phyloP scores from a whole-genome alignment of 768 basidiomycete genomes.

The Leccinum truebloodii region DNA sequence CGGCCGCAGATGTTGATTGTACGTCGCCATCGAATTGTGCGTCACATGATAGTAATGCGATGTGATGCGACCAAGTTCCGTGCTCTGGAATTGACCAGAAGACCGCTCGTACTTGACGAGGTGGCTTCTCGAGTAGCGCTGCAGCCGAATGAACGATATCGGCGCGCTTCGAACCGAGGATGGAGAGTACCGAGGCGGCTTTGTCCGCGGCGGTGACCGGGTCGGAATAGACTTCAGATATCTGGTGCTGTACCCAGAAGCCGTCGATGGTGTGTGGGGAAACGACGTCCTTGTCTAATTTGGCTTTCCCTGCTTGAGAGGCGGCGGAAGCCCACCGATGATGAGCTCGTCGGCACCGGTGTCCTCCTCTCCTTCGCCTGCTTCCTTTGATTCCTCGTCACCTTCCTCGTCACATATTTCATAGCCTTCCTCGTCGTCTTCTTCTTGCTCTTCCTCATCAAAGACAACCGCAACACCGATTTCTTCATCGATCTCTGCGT shows the following conservation, averaged over 20 bases:
- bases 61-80: conserved; percentile 91
- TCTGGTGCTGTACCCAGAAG: conserved; percentile 98
- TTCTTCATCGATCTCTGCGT: conserved; percentile 92
- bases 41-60: conserved; percentile 97
- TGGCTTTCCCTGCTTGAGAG: no score
- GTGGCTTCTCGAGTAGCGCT: conserved; percentile 88
- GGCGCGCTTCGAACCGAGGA: conserved; percentile 89
- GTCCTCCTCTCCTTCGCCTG: no score
- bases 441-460: no score
- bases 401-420: no score
- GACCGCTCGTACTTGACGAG: conserved; percentile 92
- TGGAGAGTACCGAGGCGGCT: conserved; percentile 77
- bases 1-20: conserved; percentile 89
- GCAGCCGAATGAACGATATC: conserved; percentile 95
- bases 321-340: no score
- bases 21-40: conserved; percentile 93
- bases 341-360: no score
- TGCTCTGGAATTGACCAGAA: conserved; percentile 88
- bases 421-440: no score
- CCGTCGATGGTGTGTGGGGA: conserved; percentile 91
- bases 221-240: conserved; percentile 89
- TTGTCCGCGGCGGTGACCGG: conserved; percentile 94
- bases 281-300: conserved; percentile 74
- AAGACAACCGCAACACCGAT: no score
- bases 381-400: no score